phyloP scores from a whole-genome alignment of 768 basidiomycete genomes.

The Amanita molliuscula region DNA sequence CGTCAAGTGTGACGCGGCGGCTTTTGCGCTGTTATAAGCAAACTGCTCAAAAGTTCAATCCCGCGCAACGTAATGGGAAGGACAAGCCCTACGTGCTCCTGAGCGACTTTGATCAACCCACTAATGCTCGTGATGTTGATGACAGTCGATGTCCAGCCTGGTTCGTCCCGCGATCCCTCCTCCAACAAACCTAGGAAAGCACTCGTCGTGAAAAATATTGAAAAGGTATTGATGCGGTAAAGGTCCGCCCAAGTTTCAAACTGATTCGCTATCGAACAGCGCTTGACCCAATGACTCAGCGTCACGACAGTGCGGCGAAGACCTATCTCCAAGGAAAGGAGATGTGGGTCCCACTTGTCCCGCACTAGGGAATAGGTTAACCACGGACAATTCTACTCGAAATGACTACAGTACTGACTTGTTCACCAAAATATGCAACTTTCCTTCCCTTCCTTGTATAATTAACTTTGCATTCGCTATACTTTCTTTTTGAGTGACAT shows the following conservation, averaged over 20 bases:
- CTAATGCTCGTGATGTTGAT: constrained; percentile 76
- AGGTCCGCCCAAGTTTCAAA: constrained; percentile 53
- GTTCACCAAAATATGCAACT: constrained; percentile 71
- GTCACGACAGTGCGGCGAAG: constrained; percentile 48
- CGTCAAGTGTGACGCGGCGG: constrained; percentile 68
- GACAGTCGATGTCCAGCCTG: constrained; percentile 51
- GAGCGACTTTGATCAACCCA: constrained; percentile 58
- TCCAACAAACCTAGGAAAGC: constrained; percentile 71
- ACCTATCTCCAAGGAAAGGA: constrained; percentile 43
- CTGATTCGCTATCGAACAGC: constrained; percentile 58
- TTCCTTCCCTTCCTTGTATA: constrained; percentile 53
- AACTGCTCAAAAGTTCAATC: constrained; percentile 37
- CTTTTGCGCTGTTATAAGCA: constrained; percentile 74
- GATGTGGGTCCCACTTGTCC: constrained; percentile 63
- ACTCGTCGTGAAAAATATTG: constrained; percentile 68
- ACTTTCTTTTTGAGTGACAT: constrained; percentile 60
- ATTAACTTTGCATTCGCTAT: constrained; percentile 45
- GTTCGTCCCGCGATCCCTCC: constrained; percentile 53
- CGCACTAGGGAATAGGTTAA: constrained; percentile 33
- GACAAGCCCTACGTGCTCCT: constrained; percentile 55
- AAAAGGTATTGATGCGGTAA: constrained; percentile 60
- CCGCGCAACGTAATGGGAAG: neutral
- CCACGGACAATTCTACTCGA: neutral
- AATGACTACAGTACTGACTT: constrained; percentile 39
- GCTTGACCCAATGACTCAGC: constrained; percentile 58